Percentiles rank a stretch among this genome's conserved stretches.
Evolutionary conservation across 192 early-diverging fungal genomes (phyloP).

Genomic region (Jimgerdemannia lactiflua): DNA sequence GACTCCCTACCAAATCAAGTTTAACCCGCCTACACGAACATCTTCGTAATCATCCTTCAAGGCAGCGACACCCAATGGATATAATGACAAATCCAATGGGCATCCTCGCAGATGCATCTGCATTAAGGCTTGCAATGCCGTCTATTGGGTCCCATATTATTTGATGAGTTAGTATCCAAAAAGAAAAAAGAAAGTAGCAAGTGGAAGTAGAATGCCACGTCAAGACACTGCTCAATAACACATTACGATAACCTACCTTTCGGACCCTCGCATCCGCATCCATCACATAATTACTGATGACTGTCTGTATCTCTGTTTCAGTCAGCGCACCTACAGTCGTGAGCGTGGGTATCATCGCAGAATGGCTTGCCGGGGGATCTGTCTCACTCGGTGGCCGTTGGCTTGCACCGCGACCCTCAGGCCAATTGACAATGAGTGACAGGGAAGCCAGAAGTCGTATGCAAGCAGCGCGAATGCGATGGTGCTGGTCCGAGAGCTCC

Average conservation of each 20-base stretch:
- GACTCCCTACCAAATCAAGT: conserved; percentile 56
- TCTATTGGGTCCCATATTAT: conserved; percentile 20
- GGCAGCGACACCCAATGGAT: conserved; percentile 59
- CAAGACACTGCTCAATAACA: no score
- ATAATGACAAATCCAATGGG: conserved; percentile 48
- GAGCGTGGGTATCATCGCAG: neutral
- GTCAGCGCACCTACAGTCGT: conserved; percentile 8
- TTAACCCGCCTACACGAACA: conserved; percentile 65
- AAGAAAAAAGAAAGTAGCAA: neutral
- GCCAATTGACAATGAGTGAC: conserved; percentile 24
- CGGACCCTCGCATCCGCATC: conserved; percentile 51
- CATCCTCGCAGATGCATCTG: conserved; percentile 44
- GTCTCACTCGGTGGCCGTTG: neutral
- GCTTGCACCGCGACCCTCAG: neutral
- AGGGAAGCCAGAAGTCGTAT: conserved; percentile 41
- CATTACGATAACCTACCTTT: conserved; percentile 29
- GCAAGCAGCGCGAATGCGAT: conserved; percentile 42
- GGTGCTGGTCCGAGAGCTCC: conserved; percentile 45
- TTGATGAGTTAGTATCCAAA: neutral
- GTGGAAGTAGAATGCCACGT: no score
- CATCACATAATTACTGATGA: conserved; percentile 44
- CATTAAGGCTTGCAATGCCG: conserved; percentile 43
- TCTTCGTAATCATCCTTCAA: conserved; percentile 71
- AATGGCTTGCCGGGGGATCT: neutral
- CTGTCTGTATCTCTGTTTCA: conserved; percentile 39